Base-by-base conservation (phyloP, 345 rosid species). In the Sisymbrium irio region DNA sequence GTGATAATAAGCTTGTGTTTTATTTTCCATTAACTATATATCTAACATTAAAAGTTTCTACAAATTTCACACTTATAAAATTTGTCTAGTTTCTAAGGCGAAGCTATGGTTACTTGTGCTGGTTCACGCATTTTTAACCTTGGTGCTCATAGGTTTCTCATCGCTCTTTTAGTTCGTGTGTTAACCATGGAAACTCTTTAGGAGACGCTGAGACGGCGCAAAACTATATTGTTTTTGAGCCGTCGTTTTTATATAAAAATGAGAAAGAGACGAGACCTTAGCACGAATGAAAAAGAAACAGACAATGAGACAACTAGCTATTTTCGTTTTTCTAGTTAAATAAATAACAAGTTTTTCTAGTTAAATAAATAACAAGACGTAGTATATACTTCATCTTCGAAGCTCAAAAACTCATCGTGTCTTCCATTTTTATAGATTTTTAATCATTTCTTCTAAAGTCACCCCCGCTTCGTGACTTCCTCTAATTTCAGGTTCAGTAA, bases 381-480 rank as follows among this genome's bases (percentile, higher is more conserved):
- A 28, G 53, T 62, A 49, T 46, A 46, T 22, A 72, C 39, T 50
- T 46, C 18, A 27, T 61, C 8, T 20, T 50, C 42, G 39, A 22
- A 62, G 51, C 33, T 49, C 28, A 19, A 20, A 18, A 17, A 35
- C 67, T 28, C 69, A 41, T 72, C 76, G 76, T 72, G 76, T 18
- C 44, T 50, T 62, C 76, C 76, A 72, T 62, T 50, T 50, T 72
- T 62, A 12, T 51, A 9, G 0, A 62, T 62, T n/a, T 61, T 37
- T 37, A 59, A 59, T 60, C 67, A 71, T 71, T 22, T 71, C 67
- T 47, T 60, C 37, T 15, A 45, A 69, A 33, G 66, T 71, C 67
- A 47, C 57, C 54, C n/a, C 3, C 66, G 36, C 47, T 71, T 71
- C 75, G 67, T 71, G 75, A 46, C 59, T 59, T 71, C 75, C 67